Conservation (phyloP, 805 yeast species). For the Clavispora fructus region DNA sequence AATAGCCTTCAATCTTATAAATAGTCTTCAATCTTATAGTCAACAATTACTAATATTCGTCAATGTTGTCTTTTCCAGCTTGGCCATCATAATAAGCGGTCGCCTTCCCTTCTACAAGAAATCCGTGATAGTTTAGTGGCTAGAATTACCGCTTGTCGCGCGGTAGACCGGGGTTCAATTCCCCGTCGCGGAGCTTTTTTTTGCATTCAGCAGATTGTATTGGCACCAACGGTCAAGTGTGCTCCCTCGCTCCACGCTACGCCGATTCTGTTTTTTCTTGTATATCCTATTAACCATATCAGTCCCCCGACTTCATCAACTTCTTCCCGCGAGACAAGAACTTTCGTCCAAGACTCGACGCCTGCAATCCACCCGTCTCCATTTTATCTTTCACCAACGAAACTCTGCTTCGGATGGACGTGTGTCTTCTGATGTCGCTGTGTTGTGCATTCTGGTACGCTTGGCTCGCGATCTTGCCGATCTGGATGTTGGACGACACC, state of each 20-base stretch:
- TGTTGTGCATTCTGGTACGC: slow-evolving; percentile 65
- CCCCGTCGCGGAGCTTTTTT: slow-evolving; percentile 16
- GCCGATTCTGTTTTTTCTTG: background rate
- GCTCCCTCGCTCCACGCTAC: background rate
- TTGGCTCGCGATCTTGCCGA: slow-evolving; percentile 53
- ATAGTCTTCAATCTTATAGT: too few species aligned
- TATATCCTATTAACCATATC: background rate
- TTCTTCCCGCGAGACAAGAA: slow-evolving; percentile 54
- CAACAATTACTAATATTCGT: too few species aligned
- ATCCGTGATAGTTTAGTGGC: slow-evolving; percentile 19
- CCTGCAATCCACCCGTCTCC: slow-evolving; percentile 39
- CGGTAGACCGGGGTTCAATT: slow-evolving; percentile 20
- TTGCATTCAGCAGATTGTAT: background rate
- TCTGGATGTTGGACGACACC: slow-evolving; percentile 31
- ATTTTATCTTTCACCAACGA: slow-evolving; percentile 47
- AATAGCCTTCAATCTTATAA: too few species aligned
- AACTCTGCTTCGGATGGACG: slow-evolving; percentile 44
- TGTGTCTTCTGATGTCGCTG: slow-evolving; percentile 44
- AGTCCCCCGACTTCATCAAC: slow-evolving; percentile 29
- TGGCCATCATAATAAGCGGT: too few species aligned
- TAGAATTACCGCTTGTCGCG: slow-evolving; percentile 21
- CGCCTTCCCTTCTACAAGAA: background rate
- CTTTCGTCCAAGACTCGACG: slow-evolving; percentile 52
- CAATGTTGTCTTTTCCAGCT: too few species aligned
- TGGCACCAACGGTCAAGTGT: too few species aligned